These are phyloP conservation scores for Beta macrorhiza DNA, from an alignment of 179 eudicot genomes.

Conservation along the genomic window DNA sequence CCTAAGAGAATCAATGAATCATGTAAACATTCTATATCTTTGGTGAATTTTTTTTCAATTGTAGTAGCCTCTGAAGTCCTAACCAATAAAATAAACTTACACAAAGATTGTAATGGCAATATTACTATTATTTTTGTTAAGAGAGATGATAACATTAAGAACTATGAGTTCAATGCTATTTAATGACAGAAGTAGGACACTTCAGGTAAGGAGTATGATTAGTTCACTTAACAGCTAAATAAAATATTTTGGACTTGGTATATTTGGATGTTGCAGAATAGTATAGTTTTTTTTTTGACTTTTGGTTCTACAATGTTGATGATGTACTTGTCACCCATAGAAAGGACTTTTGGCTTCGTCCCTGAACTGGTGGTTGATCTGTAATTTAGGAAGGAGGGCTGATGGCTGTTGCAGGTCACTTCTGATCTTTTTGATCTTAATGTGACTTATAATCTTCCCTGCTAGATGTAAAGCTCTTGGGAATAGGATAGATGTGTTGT, in stretches of 20 bases:
- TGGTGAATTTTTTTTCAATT: background rate
- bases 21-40: background rate
- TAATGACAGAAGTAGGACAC: background rate
- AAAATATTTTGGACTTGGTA: background rate
- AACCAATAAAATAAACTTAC: background rate
- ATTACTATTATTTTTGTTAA: background rate
- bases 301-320: background rate
- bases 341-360: background rate
- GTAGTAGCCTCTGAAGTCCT: background rate
- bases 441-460: background rate
- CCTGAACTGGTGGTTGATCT: background rate
- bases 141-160: background rate
- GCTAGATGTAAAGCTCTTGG: background rate
- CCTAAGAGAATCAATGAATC: background rate
- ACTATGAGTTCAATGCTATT: background rate
- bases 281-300: background rate
- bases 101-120: background rate
- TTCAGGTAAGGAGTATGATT: too few species aligned
- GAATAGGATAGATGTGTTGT: background rate
- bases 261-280: background rate
- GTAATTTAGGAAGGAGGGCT: background rate
- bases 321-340: too few species aligned
- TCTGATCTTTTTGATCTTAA: background rate
- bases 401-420: background rate
- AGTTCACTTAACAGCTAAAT: background rate